Base-by-base conservation (phyloP, 768 basidiomycete genomes). In the Amanita inopinata region DNA sequence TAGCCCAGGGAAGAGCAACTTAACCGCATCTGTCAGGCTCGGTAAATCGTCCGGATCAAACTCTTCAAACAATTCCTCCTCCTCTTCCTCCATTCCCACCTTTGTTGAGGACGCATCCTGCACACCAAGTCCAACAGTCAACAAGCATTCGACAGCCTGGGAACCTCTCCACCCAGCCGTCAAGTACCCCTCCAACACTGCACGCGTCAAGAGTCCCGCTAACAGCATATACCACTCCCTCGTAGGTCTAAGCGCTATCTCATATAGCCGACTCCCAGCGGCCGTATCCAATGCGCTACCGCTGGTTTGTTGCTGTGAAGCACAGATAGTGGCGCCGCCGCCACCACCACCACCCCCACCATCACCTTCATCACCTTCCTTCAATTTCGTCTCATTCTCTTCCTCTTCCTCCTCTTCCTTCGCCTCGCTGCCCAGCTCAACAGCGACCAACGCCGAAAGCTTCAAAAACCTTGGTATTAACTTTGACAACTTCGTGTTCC, bases 161-260 rank as follows among this genome's bases (percentile, higher is more conserved):
- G 73, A 61, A 0, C 89, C 87, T 20, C 69, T 71, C 89, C 89
- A 93, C 0, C 83, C 81, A 7, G 78, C 81, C 1, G 78, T 79
- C 33, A 91, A 67, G 54, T 91, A 92, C 0, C 89, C 89, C 53
- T 93, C 87, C 39, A 92, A 61, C 14, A 79, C 83, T 0, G 86
- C 86, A n/a, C 88, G 74, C 4, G 87, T 87, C 20, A 89, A 65
- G 17, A 93, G 63, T 1, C 83, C 80, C 0, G 76, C 75, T 11
- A 90, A 67, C 9, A 93, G 69, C 61, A 82, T 69, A 58, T 89
- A 92, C 89, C 89, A 92, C 49, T 79, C 77, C 18, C 73, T 63
- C 19, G 85, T 80, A 0, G 88, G 88, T 2, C 69, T 66, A 24
- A 85, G 58, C 0, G 81, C 78, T n/a, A 61, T 53, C 3, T 64